phyloP scores from a whole-genome alignment of 768 basidiomycete genomes.

The Collybiopsis luxurians region DNA sequence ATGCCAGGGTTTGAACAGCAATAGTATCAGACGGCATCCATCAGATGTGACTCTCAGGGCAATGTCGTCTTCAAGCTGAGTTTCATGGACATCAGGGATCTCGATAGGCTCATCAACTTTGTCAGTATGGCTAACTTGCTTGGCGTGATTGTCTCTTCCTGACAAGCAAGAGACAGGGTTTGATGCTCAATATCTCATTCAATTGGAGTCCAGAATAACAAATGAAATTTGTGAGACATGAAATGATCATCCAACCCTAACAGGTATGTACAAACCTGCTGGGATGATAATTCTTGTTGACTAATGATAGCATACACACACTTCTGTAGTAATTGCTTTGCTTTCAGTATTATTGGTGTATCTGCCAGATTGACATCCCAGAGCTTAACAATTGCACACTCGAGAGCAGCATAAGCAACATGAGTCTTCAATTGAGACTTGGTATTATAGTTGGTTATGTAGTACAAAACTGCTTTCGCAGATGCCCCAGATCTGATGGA shows the following conservation, averaged over 20 bases:
- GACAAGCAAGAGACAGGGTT: background rate
- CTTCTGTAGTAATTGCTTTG: slow-evolving; percentile 21
- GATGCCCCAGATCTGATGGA: slow-evolving; percentile 22
- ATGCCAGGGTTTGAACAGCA: slow-evolving; percentile 12
- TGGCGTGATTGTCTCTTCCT: background rate
- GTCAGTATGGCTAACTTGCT: background rate
- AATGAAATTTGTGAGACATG: slow-evolving; percentile 19
- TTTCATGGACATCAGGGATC: no score
- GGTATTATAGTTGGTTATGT: slow-evolving; percentile 35
- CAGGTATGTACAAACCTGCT: slow-evolving; percentile 23
- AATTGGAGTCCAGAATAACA: slow-evolving; percentile 21
- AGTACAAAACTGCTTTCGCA: slow-evolving; percentile 30
- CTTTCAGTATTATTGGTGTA: background rate
- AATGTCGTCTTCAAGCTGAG: background rate
- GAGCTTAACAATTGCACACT: slow-evolving; percentile 18
- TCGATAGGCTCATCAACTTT: background rate
- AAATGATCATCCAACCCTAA: slow-evolving; percentile 25
- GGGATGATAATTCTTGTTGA: slow-evolving; percentile 24
- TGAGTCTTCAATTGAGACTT: slow-evolving; percentile 28
- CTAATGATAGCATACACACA: slow-evolving; percentile 23
- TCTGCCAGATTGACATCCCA: slow-evolving; percentile 9
- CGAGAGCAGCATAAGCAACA: slow-evolving; percentile 17
- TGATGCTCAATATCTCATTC: slow-evolving; percentile 10
- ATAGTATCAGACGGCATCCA: slow-evolving; percentile 8
- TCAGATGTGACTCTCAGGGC: background rate